Conservation (phyloP, 768 basidiomycete species). For the Leccinum broughii region DNA sequence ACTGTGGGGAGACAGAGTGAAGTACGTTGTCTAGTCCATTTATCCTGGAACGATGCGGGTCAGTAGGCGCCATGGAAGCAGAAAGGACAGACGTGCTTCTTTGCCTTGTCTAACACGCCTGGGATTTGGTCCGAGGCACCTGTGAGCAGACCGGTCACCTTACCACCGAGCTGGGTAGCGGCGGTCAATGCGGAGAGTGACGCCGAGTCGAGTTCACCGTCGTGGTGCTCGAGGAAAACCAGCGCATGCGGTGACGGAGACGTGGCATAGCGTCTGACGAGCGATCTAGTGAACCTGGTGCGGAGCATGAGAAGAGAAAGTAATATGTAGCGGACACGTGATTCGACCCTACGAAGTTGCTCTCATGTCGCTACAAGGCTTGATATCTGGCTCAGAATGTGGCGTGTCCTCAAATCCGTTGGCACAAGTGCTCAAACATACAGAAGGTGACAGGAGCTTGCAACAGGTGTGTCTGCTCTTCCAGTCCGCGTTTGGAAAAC, state of each 20-base stretch:
- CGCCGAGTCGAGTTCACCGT: constrained; percentile 78
- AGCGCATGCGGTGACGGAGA: constrained; percentile 68
- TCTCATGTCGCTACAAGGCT: constrained; percentile 66
- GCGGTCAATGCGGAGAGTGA: constrained; percentile 92
- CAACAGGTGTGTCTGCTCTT: constrained; percentile 61
- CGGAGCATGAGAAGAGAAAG: constrained; percentile 18
- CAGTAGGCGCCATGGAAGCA: constrained; percentile 6
- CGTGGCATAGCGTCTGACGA: constrained; percentile 52
- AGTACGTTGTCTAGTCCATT: constrained; percentile 67
- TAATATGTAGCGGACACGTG: constrained; percentile 15
- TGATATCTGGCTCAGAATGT: constrained; percentile 90
- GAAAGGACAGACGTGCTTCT: constrained; percentile 56
- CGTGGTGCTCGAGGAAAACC: constrained; percentile 86
- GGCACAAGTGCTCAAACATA: constrained; percentile 85
- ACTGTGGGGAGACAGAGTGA: constrained; percentile 69
- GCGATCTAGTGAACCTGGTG: constrained; percentile 33
- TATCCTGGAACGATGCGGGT: constrained; percentile 43
- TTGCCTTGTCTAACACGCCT: constrained; percentile 67
- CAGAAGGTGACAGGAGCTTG: constrained; percentile 84
- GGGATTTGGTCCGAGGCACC: constrained; percentile 70
- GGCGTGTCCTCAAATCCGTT: constrained; percentile 82
- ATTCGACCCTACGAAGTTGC: not conserved
- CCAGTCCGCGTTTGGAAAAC: not conserved
- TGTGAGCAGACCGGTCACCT: constrained; percentile 77
- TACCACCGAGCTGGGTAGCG: constrained; percentile 80